phyloP scores from a whole-genome alignment of 306 rosid genomes.

The Dalbergia oliveri region DNA sequence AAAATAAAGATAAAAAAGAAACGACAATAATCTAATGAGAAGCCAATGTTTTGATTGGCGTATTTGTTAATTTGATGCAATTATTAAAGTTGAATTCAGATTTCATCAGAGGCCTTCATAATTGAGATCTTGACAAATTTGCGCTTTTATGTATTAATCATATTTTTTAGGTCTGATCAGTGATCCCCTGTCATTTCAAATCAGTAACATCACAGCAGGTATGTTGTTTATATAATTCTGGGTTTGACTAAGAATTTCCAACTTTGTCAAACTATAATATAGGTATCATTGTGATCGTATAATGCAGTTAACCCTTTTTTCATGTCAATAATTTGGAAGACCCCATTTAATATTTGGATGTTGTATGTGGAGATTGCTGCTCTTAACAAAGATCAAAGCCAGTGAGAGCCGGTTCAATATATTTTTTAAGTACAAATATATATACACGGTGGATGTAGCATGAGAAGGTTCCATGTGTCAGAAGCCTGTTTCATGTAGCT shows the following conservation, averaged over 20 bases:
- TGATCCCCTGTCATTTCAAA: background rate
- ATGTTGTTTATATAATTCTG: conserved; percentile 18
- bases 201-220: background rate
- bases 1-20: background rate
- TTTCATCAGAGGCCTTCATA: background rate
- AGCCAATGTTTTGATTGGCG: background rate
- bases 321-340: background rate
- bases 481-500: conserved; percentile 49
- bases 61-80: background rate
- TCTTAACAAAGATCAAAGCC: background rate
- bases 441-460: conserved; percentile 8
- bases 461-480: conserved; percentile 55
- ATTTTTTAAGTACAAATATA: conserved; percentile 3
- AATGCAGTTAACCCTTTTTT: background rate
- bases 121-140: conserved; percentile 37
- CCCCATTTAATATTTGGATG: conserved; percentile 37
- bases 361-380: conserved; percentile 27
- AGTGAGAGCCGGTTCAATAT: conserved; percentile 51
- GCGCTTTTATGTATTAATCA: conserved; percentile 20
- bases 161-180: conserved; percentile 21
- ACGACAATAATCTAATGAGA: background rate
- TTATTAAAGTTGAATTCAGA: background rate
- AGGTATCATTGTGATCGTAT: background rate
- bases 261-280: conserved; percentile 38
- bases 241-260: conserved; percentile 34